These are phyloP conservation scores for Trichoderma harzianum DNA, from an alignment of 2,329 filamentous ascomycete species.

Conservation along the genomic window DNA sequence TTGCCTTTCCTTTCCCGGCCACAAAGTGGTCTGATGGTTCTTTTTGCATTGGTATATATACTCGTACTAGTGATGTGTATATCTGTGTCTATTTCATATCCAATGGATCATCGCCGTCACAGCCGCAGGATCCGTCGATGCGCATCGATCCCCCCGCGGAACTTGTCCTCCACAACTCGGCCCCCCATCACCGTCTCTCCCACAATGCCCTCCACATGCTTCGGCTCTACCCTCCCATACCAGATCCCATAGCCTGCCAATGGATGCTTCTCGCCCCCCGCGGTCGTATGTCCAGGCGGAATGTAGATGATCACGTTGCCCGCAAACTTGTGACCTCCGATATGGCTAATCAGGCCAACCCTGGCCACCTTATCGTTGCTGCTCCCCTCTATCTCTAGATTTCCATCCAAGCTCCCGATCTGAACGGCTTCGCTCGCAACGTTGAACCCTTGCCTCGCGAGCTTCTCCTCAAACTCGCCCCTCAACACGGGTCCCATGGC, in stretches of 20 bases:
- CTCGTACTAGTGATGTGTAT: neutral
- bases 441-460: constrained; percentile 48
- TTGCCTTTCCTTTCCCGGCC: neutral
- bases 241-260: constrained; percentile 72
- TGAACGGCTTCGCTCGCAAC: constrained; percentile 47
- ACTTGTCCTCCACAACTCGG: constrained; percentile 65
- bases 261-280: constrained; percentile 47
- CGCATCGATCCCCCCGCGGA: constrained; percentile 64
- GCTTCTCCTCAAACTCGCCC: constrained; percentile 62
- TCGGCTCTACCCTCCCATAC: constrained; percentile 76
- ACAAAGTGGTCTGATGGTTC: neutral
- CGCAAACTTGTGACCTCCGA: constrained; percentile 82
- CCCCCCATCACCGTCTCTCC: constrained; percentile 66
- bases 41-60: too few species aligned
- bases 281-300: constrained; percentile 50
- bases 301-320: constrained; percentile 82
- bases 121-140: constrained; percentile 52
- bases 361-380: constrained; percentile 44
- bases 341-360: constrained; percentile 71
- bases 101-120: constrained; percentile 20
- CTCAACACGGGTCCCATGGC: constrained; percentile 71
- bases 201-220: constrained; percentile 73
- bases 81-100: neutral
- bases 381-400: constrained; percentile 23
- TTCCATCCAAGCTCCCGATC: constrained; percentile 22